These are phyloP conservation scores for Mytilinidion resinicola DNA, from an alignment of 495 filamentous ascomycete genomes.

Conservation along the genomic window DNA sequence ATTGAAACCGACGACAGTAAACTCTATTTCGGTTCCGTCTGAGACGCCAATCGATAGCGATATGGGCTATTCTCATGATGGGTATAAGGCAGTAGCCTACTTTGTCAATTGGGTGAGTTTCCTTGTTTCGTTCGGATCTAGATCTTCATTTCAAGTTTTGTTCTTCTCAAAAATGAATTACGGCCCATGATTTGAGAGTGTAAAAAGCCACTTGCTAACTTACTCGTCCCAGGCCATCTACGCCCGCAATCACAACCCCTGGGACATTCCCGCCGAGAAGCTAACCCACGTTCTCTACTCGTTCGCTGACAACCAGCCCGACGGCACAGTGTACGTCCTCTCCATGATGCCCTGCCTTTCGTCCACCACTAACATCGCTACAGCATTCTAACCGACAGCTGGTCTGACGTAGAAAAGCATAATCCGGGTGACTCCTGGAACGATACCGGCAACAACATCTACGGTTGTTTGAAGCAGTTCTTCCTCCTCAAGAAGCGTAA, in stretches of 20 bases:
- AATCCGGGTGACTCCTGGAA: slow-evolving; percentile 71
- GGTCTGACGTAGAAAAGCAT: slow-evolving; percentile 82
- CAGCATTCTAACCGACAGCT: slow-evolving; percentile 69
- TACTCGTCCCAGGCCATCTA: slow-evolving; percentile 64
- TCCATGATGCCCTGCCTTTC: neutral
- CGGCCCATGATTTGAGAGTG: neutral
- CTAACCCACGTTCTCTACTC: slow-evolving; percentile 90
- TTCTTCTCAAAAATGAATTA: neutral
- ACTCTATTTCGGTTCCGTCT: neutral
- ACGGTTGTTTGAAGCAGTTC: slow-evolving; percentile 91
- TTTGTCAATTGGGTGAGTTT: slow-evolving; percentile 69
- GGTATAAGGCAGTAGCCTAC: slow-evolving; percentile 70
- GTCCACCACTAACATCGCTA: neutral
- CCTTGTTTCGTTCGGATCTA: neutral
- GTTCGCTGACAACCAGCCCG: slow-evolving; percentile 73
- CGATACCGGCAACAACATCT: slow-evolving; percentile 53
- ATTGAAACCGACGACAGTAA: neutral
- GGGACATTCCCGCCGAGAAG: slow-evolving; percentile 79
- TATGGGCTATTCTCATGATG: slow-evolving; percentile 8
- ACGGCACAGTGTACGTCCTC: slow-evolving; percentile 66
- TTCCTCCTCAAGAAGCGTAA: slow-evolving; percentile 83
- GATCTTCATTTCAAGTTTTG: no score
- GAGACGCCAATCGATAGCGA: slow-evolving; percentile 36
- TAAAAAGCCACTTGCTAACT: slow-evolving; percentile 1
- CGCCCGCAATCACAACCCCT: slow-evolving; percentile 73